Conservation (phyloP, 805 yeast genomes). For the Wickerhamiella sergipiensis region DNA sequence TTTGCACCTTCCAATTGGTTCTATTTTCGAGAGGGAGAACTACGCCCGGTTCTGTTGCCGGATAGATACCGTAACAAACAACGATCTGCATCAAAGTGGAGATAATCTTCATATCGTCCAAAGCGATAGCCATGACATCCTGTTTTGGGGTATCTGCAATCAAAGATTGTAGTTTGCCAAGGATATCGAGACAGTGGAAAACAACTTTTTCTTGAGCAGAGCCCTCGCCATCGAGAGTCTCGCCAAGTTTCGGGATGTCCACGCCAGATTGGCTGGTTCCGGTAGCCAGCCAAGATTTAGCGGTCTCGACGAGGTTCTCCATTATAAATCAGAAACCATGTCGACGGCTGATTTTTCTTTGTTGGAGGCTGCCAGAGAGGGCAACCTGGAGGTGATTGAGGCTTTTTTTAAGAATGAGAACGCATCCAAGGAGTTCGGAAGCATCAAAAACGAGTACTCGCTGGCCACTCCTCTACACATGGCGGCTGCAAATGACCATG, state of each 20-base stretch:
- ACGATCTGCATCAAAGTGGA: slow-evolving; percentile 50
- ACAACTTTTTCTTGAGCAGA: not conserved
- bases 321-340: slow-evolving; percentile 4
- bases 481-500: slow-evolving; percentile 93
- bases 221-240: not conserved
- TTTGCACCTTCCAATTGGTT: slow-evolving; percentile 2
- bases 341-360: slow-evolving; percentile 20
- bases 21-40: slow-evolving; percentile 56
- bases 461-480: slow-evolving; percentile 74
- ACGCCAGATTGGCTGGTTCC: not conserved
- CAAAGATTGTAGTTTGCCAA: not conserved
- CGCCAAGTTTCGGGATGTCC: not conserved
- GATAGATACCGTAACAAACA: slow-evolving; percentile 58
- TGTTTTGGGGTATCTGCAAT: not conserved
- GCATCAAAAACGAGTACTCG: slow-evolving; percentile 50
- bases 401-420: slow-evolving; percentile 43
- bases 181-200: not conserved
- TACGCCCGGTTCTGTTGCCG: slow-evolving; percentile 40
- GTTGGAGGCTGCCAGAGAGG: slow-evolving; percentile 53
- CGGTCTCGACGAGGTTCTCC: slow-evolving; percentile 7
- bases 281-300: slow-evolving; percentile 10
- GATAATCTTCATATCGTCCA: slow-evolving; percentile 72
- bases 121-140: slow-evolving; percentile 40
- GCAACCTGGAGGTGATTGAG: slow-evolving; percentile 65
- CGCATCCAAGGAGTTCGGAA: slow-evolving; percentile 26